phyloP scores from a whole-genome alignment of 1,139 yeast genomes.

The Debaryomyces robertsiae region DNA sequence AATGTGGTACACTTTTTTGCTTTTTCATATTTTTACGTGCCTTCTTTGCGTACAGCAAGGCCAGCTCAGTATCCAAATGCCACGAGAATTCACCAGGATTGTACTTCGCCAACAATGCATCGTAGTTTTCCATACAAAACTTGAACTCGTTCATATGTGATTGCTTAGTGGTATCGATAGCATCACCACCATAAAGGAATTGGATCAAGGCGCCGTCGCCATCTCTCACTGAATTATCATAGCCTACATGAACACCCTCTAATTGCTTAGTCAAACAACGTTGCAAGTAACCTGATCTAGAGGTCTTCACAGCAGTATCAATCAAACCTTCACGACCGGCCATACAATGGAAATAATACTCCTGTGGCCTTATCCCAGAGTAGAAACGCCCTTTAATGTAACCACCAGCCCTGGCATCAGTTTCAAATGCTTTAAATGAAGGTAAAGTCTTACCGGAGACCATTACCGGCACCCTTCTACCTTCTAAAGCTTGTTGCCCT shows the following conservation, averaged over 20 bases:
- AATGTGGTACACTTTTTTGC: constrained; percentile 63
- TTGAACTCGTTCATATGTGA: constrained; percentile 92
- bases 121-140: constrained; percentile 91
- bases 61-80: constrained; percentile 79
- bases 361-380: constrained; percentile 98
- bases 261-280: constrained; percentile 97
- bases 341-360: constrained; percentile 99
- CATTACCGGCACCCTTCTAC: constrained; percentile 99
- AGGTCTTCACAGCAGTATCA: constrained; percentile 98
- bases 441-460: constrained; percentile 98
- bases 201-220: constrained; percentile 93
- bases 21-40: constrained; percentile 73
- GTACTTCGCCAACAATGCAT: constrained; percentile 81
- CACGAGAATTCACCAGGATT: constrained; percentile 78
- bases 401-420: constrained; percentile 98
- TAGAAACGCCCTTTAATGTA: constrained; percentile 96
- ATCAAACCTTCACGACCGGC: constrained; percentile 99
- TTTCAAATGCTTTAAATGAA: constrained; percentile 93
- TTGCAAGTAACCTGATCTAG: constrained; percentile 97
- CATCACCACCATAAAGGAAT: constrained; percentile 97
- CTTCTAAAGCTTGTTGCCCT: constrained; percentile 99
- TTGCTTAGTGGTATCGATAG: constrained; percentile 92
- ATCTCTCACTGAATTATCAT: constrained; percentile 95
- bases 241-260: constrained; percentile 93
- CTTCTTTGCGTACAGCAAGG: constrained; percentile 79